Conservation (phyloP, 306 rosid species). For the Castanea sativa region DNA sequence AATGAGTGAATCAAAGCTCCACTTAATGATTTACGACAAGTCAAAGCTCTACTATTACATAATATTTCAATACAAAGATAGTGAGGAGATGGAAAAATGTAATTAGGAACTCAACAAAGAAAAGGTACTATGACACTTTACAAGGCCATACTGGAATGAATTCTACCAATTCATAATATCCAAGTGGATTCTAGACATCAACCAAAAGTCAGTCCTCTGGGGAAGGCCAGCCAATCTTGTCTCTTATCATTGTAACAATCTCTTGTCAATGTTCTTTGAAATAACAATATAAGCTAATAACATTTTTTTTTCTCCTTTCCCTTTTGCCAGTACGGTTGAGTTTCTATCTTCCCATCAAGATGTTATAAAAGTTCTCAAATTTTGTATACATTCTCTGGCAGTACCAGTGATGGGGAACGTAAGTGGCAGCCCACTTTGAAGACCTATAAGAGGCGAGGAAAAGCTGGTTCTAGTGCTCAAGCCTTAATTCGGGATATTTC, state of each 20-base stretch:
- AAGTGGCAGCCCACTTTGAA: no score
- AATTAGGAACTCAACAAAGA: background rate
- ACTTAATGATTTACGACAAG: background rate
- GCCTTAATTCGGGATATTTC: no score
- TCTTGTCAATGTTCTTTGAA: background rate
- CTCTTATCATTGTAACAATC: background rate
- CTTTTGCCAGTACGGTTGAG: background rate
- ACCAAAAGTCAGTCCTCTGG: background rate
- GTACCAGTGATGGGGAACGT: no score
- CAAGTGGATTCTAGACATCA: background rate
- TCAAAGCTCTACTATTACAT: background rate
- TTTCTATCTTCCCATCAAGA: background rate
- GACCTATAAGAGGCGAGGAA: no score
- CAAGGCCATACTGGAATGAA: background rate
- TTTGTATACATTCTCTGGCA: background rate
- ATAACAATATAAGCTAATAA: background rate
- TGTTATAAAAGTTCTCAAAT: background rate
- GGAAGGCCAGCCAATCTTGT: background rate
- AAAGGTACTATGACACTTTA: background rate
- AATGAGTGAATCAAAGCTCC: slow-evolving; percentile 23
- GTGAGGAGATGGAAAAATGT: background rate
- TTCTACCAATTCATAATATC: background rate
- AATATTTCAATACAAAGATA: background rate
- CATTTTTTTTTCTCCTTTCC: background rate
- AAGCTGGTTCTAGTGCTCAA: no score